Percentiles rank a stretch among this genome's conserved stretches.
These are phyloP conservation scores for Vaccinium darrowii DNA, from an alignment of 148 eudicot species.

Conservation along the genomic window DNA sequence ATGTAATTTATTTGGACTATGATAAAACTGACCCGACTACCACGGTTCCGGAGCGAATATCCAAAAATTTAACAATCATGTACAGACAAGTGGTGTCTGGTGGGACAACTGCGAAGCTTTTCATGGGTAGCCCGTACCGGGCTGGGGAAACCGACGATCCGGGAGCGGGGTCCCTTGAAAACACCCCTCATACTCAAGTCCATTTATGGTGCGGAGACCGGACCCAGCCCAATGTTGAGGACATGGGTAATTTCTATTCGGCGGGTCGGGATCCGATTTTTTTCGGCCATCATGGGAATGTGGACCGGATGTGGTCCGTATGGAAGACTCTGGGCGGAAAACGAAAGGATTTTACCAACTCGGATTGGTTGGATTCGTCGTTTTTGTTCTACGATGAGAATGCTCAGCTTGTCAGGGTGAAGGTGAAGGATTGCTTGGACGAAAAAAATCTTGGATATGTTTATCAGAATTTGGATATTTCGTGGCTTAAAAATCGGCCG, in stretches of 20 bases:
- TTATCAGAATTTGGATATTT: slow-evolving; percentile 54
- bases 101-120: slow-evolving; percentile 45
- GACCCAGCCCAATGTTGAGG: slow-evolving; percentile 53
- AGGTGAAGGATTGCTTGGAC: slow-evolving; percentile 62
- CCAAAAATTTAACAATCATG: slow-evolving; percentile 60
- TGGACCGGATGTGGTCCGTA: slow-evolving; percentile 71
- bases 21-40: slow-evolving; percentile 30
- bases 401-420: slow-evolving; percentile 53
- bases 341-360: slow-evolving; percentile 51
- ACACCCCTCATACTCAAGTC: slow-evolving; percentile 63
- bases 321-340: slow-evolving; percentile 65
- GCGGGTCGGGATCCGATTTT: slow-evolving; percentile 80
- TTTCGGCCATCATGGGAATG: slow-evolving; percentile 64
- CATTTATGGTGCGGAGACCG: slow-evolving; percentile 74
- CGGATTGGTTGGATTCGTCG: slow-evolving; percentile 56
- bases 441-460: slow-evolving; percentile 50
- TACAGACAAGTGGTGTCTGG: slow-evolving; percentile 74
- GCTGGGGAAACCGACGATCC: slow-evolving; percentile 57
- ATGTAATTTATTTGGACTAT: slow-evolving; percentile 48
- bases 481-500: slow-evolving; percentile 57
- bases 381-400: slow-evolving; percentile 82
- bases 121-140: slow-evolving; percentile 64
- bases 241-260: slow-evolving; percentile 89
- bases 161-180: slow-evolving; percentile 64
- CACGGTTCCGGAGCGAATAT: slow-evolving; percentile 28